Conservation (phyloP, 345 rosid species). For the Eucalyptus sp. region DNA sequence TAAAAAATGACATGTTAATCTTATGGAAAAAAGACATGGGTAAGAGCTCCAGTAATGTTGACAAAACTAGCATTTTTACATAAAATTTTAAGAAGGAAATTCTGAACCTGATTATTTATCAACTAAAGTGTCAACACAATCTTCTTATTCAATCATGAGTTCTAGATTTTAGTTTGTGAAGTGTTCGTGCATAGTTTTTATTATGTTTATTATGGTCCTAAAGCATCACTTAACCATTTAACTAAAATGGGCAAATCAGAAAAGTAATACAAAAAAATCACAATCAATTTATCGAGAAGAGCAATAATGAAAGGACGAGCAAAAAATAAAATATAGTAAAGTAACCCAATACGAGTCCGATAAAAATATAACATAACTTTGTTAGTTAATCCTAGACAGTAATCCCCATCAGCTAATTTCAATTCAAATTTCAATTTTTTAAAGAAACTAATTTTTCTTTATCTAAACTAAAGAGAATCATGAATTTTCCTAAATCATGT, state of each 20-base stretch:
- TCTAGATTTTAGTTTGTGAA: neutral
- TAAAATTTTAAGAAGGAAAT: neutral
- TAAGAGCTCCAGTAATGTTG: neutral
- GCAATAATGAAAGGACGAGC: too few relatives aligned
- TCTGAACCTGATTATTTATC: neutral
- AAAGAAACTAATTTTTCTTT: too few relatives aligned
- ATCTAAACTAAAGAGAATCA: fast-evolving
- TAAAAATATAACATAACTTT: fast-evolving
- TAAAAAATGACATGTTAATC: too few relatives aligned
- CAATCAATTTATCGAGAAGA: neutral
- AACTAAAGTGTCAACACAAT: neutral
- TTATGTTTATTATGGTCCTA: too few relatives aligned
- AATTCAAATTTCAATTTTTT: neutral
- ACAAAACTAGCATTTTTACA: neutral
- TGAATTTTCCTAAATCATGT: neutral
- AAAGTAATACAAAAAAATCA: neutral
- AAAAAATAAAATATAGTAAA: too few relatives aligned
- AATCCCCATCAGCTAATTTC: fast-evolving
- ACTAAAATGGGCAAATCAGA: neutral
- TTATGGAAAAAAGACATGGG: neutral
- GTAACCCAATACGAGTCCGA: fast-evolving
- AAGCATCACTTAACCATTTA: neutral
- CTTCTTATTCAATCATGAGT: neutral
- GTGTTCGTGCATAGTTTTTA: fast-evolving
- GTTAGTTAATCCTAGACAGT: neutral